phyloP scores from a whole-genome alignment of 768 basidiomycete species.

The Kondoa malvinella region DNA sequence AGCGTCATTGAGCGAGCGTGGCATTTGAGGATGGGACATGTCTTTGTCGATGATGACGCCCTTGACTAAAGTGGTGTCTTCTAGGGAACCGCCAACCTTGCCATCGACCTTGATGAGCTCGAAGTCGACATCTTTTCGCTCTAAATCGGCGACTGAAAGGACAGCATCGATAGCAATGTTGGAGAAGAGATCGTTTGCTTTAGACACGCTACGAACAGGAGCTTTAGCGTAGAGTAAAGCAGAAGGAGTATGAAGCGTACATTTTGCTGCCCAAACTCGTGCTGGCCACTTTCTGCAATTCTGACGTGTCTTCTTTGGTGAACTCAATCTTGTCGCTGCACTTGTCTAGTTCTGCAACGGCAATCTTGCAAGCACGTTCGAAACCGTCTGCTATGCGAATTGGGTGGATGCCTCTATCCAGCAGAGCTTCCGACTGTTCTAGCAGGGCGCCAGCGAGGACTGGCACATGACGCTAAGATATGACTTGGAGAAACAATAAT shows the following conservation, averaged over 20 bases:
- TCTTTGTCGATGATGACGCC: slow-evolving; percentile 99
- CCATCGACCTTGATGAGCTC: slow-evolving; percentile 98
- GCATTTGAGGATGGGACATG: slow-evolving; percentile 99
- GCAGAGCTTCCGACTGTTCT: slow-evolving; percentile 81
- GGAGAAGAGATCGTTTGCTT: slow-evolving; percentile 86
- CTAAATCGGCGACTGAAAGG: slow-evolving; percentile 79
- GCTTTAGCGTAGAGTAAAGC: background rate
- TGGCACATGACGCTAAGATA: slow-evolving; percentile 29
- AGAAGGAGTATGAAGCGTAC: slow-evolving; percentile 34
- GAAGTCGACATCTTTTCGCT: slow-evolving; percentile 85
- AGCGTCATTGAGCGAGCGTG: slow-evolving; percentile 67
- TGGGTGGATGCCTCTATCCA: slow-evolving; percentile 98
- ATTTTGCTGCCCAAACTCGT: slow-evolving; percentile 97
- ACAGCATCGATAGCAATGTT: slow-evolving; percentile 97
- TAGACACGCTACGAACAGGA: slow-evolving; percentile 57
- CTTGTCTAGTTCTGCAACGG: slow-evolving; percentile 71
- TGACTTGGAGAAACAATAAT: background rate
- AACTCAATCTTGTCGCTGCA: slow-evolving; percentile 83
- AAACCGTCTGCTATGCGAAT: slow-evolving; percentile 98
- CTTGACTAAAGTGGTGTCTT: slow-evolving; percentile 83
- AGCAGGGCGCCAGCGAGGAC: slow-evolving; percentile 95
- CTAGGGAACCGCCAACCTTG: slow-evolving; percentile 92
- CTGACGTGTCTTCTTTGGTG: slow-evolving; percentile 55
- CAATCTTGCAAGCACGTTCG: slow-evolving; percentile 79
- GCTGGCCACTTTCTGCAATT: slow-evolving; percentile 84